Percentiles rank a stretch among this genome's conserved stretches.
phyloP scores from a whole-genome alignment of 2,329 filamentous ascomycete species.

The Tricladium varicosporioides region DNA sequence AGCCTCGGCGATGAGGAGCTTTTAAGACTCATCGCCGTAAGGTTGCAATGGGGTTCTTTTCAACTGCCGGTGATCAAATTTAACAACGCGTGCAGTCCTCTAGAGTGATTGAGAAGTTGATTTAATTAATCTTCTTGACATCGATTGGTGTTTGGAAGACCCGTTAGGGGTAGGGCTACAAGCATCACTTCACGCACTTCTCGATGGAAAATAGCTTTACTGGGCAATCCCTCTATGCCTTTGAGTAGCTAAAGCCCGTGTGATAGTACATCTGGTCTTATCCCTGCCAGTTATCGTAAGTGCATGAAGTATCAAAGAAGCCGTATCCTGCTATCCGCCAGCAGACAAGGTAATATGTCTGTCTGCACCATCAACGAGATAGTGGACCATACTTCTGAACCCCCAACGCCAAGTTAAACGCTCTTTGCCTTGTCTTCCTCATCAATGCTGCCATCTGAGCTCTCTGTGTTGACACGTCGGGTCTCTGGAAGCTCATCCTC shows the following conservation, averaged over 20 bases:
- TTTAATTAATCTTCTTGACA: background rate
- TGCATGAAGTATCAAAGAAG: conserved; percentile 21
- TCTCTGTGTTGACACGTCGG: conserved; percentile 33
- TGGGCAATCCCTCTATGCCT: conserved; percentile 35
- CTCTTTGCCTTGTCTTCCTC: conserved; percentile 43
- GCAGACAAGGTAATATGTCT: conserved; percentile 25
- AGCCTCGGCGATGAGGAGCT: background rate
- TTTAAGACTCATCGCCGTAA: background rate
- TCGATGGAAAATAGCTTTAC: conserved; percentile 14
- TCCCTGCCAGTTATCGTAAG: conserved; percentile 23
- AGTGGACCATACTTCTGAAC: conserved; percentile 21
- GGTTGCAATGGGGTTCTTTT: background rate
- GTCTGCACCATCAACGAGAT: conserved; percentile 19
- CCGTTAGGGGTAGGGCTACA: background rate
- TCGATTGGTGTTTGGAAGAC: background rate
- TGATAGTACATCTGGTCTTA: conserved; percentile 29
- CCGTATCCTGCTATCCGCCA: conserved; percentile 24
- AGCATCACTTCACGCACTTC: background rate
- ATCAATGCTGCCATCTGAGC: conserved; percentile 30
- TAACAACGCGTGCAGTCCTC: too few relatives aligned
- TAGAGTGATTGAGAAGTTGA: too few relatives aligned
- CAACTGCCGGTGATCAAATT: background rate
- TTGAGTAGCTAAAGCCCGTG: conserved; percentile 28
- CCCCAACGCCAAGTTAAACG: conserved; percentile 15
- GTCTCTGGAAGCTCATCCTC: conserved; percentile 27